phyloP scores from a whole-genome alignment of 495 filamentous ascomycete genomes.

The Hamigera avellanea region DNA sequence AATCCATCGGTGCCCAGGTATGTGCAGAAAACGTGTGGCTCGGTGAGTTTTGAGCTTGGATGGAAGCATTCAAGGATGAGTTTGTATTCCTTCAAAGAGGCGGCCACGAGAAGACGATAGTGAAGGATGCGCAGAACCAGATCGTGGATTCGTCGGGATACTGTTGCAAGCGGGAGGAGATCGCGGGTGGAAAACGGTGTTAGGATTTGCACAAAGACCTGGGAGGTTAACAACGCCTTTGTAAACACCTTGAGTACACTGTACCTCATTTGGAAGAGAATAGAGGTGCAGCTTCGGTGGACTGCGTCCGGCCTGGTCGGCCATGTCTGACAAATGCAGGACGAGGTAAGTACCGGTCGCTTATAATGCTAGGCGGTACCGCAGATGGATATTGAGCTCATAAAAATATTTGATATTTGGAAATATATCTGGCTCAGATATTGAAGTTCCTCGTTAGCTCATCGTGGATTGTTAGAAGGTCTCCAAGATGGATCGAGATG shows the following conservation, averaged over 20 bases:
- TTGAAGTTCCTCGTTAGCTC: too few species aligned
- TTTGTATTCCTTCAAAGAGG: conserved; percentile 45
- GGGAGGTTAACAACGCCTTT: too few species aligned
- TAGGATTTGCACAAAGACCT: conserved; percentile 62
- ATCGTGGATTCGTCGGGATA: conserved; percentile 57
- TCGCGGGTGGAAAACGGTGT: conserved; percentile 42
- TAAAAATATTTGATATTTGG: too few species aligned
- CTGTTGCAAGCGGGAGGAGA: conserved; percentile 47
- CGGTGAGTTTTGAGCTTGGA: conserved; percentile 54
- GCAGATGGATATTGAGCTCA: too few species aligned
- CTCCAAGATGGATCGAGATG: too few species aligned
- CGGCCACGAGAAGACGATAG: conserved; percentile 46
- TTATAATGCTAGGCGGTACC: too few species aligned
- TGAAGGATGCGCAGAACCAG: conserved; percentile 58
- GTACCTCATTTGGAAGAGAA: conserved; percentile 40
- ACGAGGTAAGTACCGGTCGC: too few species aligned
- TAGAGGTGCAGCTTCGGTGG: conserved; percentile 12
- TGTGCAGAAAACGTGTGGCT: conserved; percentile 57
- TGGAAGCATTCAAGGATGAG: conserved; percentile 71
- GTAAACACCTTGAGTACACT: too few species aligned
- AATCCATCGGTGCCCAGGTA: conserved; percentile 49
- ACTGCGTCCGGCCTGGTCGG: too few species aligned
- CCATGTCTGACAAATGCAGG: too few species aligned
- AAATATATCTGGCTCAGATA: too few species aligned
- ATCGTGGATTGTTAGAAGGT: too few species aligned